Conservation (phyloP, 2,329 filamentous ascomycete species). For the Verticillium albo-atrum region DNA sequence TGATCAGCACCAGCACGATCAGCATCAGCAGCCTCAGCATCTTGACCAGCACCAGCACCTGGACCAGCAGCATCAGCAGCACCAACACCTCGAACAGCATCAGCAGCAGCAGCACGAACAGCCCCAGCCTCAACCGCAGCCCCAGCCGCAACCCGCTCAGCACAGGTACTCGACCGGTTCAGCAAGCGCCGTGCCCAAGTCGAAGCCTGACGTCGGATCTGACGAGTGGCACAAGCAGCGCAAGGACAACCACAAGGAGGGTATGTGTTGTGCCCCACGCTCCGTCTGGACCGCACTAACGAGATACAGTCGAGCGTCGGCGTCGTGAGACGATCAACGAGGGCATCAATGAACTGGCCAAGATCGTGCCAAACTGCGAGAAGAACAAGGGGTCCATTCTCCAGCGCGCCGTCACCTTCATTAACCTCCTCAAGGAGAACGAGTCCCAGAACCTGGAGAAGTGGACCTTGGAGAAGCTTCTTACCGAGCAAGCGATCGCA, state of each 20-base stretch:
- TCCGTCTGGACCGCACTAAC: constrained; percentile 14
- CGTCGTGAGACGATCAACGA: constrained; percentile 98
- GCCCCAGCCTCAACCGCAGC: constrained; percentile 30
- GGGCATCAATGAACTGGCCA: constrained; percentile 95
- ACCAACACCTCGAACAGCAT: constrained; percentile 14
- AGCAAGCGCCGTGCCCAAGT: constrained; percentile 36
- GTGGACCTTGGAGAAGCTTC: constrained; percentile 85
- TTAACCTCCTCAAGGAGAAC: constrained; percentile 90
- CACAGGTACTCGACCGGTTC: constrained; percentile 28
- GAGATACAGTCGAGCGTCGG: constrained; percentile 75
- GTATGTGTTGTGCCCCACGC: constrained; percentile 41
- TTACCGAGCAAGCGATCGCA: constrained; percentile 82
- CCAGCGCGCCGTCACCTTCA: constrained; percentile 89
- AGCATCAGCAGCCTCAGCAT: constrained; percentile 8
- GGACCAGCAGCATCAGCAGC: constrained; percentile 22
- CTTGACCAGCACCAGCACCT: constrained; percentile 12
- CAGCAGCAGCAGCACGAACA: constrained; percentile 21
- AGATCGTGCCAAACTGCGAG: constrained; percentile 95
- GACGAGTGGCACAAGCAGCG: constrained; percentile 98
- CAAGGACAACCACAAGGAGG: constrained; percentile 98
- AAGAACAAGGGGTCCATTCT: constrained; percentile 99
- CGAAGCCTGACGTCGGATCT: constrained; percentile 88
- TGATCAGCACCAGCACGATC: constrained; percentile 10
- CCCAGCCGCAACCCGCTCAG: constrained; percentile 14
- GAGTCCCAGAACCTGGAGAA: constrained; percentile 92